A percentile compares a stretch with the other conserved stretches of the same genome.
Evolutionary conservation across 2,329 filamentous ascomycete species (phyloP).

Genomic region (Lasiodiplodia citricola): DNA sequence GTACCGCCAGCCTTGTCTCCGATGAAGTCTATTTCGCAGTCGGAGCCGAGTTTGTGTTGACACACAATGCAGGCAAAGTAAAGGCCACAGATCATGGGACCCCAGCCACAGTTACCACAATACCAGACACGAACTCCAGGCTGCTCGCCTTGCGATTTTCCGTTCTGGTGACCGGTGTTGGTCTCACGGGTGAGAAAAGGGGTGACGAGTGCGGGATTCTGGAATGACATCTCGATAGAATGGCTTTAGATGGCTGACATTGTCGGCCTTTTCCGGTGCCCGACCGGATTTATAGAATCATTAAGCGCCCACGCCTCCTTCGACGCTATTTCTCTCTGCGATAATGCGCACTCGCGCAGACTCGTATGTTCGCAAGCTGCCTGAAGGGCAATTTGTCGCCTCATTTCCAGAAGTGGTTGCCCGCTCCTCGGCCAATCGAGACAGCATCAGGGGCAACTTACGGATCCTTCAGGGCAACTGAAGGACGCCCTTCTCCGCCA

Average conservation of each 20-base stretch:
- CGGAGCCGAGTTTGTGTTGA: not conserved
- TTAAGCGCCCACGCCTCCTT: too few species aligned
- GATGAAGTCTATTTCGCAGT: not conserved
- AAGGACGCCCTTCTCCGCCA: not conserved
- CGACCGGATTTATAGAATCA: not conserved
- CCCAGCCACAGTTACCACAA: not conserved
- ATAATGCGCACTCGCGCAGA: slow-evolving; percentile 4
- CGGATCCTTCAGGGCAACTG: not conserved
- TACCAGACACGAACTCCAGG: not conserved
- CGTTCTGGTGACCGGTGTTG: not conserved
- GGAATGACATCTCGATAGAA: not conserved
- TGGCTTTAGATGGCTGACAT: not conserved
- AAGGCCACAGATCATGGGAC: slow-evolving; percentile 1
- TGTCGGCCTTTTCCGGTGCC: not conserved
- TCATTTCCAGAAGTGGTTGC: not conserved
- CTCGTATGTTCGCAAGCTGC: not conserved
- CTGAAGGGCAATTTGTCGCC: not conserved
- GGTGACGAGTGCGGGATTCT: not conserved
- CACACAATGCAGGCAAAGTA: slow-evolving; percentile 1
- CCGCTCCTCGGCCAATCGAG: not conserved
- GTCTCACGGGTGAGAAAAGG: not conserved
- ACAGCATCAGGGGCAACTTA: not conserved
- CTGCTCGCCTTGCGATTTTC: not conserved
- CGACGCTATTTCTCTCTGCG: too few species aligned
- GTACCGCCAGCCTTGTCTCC: not conserved